phyloP scores from a whole-genome alignment of 306 rosid species.

The Prunus mira region DNA sequence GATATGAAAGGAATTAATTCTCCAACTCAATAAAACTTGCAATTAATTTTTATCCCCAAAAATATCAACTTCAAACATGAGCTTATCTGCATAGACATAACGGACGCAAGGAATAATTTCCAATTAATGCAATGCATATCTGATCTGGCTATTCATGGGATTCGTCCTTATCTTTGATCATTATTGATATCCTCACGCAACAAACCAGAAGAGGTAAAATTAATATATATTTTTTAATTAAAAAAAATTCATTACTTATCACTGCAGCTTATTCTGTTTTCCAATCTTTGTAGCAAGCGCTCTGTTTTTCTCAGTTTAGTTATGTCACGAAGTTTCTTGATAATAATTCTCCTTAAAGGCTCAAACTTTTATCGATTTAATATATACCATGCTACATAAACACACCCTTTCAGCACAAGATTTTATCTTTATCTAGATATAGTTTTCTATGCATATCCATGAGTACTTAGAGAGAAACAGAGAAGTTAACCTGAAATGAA shows the following conservation, averaged over 20 bases:
- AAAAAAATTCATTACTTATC: not conserved
- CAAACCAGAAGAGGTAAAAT: not conserved
- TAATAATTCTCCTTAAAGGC: not conserved
- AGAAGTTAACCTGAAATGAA: conserved; percentile 31
- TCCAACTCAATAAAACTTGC: not conserved
- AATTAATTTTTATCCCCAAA: not conserved
- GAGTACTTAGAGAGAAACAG: not conserved
- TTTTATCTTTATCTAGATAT: not conserved
- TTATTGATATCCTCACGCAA: conserved; percentile 23
- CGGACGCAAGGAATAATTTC: conserved; percentile 14
- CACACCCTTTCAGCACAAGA: not conserved
- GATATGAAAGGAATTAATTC: not conserved
- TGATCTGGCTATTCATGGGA: conserved; percentile 16
- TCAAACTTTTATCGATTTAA: not conserved
- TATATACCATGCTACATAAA: not conserved
- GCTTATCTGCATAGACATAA: not conserved
- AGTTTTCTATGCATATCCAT: too few relatives aligned
- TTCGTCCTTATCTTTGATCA: conserved; percentile 28
- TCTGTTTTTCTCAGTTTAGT: conserved; percentile 9
- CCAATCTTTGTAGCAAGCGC: not conserved
- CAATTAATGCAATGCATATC: conserved; percentile 24
- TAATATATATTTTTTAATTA: not conserved
- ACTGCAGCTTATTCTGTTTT: conserved; percentile 1
- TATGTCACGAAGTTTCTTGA: not conserved
- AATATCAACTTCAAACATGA: not conserved